Base-by-base conservation (phyloP, 495 filamentous ascomycete species). In the Trichoderma gamsii region DNA sequence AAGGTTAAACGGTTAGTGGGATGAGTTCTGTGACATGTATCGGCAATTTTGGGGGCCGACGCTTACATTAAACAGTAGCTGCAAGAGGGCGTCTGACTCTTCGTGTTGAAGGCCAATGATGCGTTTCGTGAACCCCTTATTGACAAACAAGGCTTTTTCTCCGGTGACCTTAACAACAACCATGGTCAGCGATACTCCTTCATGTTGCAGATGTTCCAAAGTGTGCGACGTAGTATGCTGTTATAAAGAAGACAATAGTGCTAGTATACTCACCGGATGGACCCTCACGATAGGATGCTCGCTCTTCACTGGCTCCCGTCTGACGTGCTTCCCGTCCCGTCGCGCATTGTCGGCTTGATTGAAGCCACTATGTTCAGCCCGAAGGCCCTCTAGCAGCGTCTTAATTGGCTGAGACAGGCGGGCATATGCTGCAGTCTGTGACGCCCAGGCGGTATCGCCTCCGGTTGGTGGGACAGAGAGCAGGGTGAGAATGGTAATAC, bases 61-160 rank as follows among this genome's bases (percentile, higher is more conserved):
- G 61, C 90, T 76, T 63, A 92, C 76, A 72, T 89, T 84, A 65
- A 87, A 89, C 38, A 93, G 83, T 56, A 88, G 86, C 29, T 80
- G 72, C 32, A 92, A 78, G 68, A 93, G 86, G 16, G 84, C 81
- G 69, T 92, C 87, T 21, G 85, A 87, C 78, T 92, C 89, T 67
- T 82, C 83, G 41, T 89, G 87, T 63, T 89, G 89, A 21, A 93
- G 75, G 0, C 91, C 91, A 25, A 90, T 80, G 68, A 93, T 90
- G 64, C 85, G 83, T 71, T 87, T 92, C 66, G 91, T 89, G 75
- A 93, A 95, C 38, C 91, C 91, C 5, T 89, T 89, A 74, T 92
- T 92, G 73, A 91, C 80, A 73, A 90, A 95, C 8, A 95, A 80
- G 25, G 89, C 88, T 74, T 92, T 93, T 81, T 90, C 87, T 41